phyloP scores from a whole-genome alignment of 257 asterid genomes.

The Jasminum sambac region DNA sequence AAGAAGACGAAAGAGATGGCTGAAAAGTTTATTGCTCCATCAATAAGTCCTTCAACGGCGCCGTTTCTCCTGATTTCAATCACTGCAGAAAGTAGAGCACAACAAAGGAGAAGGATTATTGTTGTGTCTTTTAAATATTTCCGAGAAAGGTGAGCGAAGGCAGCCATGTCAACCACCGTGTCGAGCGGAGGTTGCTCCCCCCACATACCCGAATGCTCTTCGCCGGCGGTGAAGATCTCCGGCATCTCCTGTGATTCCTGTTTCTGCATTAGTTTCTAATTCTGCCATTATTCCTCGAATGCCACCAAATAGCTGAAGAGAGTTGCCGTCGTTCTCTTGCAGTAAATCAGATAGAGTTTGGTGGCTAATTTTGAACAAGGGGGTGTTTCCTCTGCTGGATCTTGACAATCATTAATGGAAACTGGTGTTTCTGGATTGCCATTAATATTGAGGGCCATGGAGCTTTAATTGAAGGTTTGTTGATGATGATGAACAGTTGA shows the following conservation, averaged over 20 bases:
- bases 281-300: constrained; percentile 7
- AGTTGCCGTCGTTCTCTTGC: neutral
- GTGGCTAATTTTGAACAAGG: neutral
- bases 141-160: constrained; percentile 2
- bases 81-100: constrained; percentile 34
- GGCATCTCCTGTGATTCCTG: constrained; percentile 34
- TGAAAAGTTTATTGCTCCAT: no score
- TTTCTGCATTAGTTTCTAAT: constrained; percentile 24
- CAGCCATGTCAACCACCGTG: neutral
- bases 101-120: constrained; percentile 38
- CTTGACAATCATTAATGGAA: no score
- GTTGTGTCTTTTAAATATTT: constrained; percentile 34
- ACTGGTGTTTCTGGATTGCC: no score
- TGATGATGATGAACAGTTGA: no score
- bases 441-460: no score
- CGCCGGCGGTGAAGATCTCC: constrained; percentile 30
- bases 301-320: neutral
- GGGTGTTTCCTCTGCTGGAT: neutral
- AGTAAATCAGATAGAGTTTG: neutral
- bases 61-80: constrained; percentile 40
- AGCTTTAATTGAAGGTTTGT: no score
- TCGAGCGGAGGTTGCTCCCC: neutral
- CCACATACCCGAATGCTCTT: constrained; percentile 29
- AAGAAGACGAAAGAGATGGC: constrained; percentile 15
- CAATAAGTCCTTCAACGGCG: constrained; percentile 19